Evolutionary conservation across 2,329 filamentous ascomycete genomes (phyloP).

Genomic region (Diaporthe sp.): DNA sequence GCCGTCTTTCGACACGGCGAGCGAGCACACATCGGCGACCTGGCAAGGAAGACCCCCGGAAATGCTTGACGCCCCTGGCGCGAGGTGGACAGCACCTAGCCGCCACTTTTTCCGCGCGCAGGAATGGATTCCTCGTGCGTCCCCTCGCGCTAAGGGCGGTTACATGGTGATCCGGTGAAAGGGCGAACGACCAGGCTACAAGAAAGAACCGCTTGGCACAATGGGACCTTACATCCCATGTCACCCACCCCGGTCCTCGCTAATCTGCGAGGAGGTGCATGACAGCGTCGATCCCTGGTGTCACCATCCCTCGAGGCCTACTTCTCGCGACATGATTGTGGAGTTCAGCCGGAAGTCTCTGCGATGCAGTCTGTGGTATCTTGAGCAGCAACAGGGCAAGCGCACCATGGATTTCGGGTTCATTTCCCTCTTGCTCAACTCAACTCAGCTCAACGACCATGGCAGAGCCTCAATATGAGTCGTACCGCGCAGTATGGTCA

Average conservation of each 20-base stretch:
- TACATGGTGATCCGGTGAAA: conserved; percentile 15
- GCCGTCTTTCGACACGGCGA: not conserved
- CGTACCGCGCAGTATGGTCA: not conserved
- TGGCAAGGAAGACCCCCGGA: not conserved
- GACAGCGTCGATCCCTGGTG: conserved; percentile 14
- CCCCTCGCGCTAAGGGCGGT: not conserved
- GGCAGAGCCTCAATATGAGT: not conserved
- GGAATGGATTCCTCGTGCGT: not conserved
- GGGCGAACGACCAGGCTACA: not conserved
- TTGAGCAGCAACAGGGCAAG: not conserved
- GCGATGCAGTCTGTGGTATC: not conserved
- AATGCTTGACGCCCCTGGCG: not conserved
- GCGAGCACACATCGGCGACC: not conserved
- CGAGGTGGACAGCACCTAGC: not conserved
- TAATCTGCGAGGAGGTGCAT: not conserved
- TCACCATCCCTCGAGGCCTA: not conserved
- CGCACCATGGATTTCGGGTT: too few species aligned
- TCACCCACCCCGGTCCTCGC: not conserved
- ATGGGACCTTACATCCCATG: not conserved
- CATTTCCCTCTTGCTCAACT: too few species aligned
- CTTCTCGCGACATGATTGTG: not conserved
- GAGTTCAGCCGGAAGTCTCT: too few species aligned
- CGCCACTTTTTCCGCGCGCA: not conserved
- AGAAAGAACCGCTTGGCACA: conserved; percentile 22
- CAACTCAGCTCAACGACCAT: not conserved